Base-by-base conservation (phyloP, 2,329 filamentous ascomycete species). In the Apiospora marii region DNA sequence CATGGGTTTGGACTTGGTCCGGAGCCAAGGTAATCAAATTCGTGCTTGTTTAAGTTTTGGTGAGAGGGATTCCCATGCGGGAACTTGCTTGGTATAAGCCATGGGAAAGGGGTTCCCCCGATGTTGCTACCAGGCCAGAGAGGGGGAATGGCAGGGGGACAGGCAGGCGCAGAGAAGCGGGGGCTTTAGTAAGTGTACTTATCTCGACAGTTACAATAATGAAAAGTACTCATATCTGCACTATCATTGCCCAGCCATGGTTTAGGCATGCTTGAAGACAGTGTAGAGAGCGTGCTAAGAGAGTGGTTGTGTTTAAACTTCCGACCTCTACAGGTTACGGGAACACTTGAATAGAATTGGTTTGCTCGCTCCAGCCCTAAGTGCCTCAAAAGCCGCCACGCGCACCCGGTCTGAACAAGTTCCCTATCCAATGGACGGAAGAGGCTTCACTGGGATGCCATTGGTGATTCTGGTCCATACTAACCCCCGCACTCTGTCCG, bases 401-500 rank as follows among this genome's bases (percentile, higher is more conserved):
- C 34, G 19, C 34, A 64, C 58, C 4, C 22, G 13, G 34, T 24
- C 58, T 4, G 37, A 30, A 61, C 30, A 61, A 19, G 30, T 12
- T 19, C 37, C 30, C 30, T 61, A 37, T 61, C 37, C 53, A 4
- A 24, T 64, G 34, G 10, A 22, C 34, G 30, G 58, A 41, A 64
- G 30, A 64, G 58, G 58, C 58, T 34, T 64, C 34, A 24, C 58
- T 12, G n/a, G n/a, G 34, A 41, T 22, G 10, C 34, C 22, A n/a
- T 41, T 41, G 22, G 58, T 41, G 34, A 6, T 41, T 14, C 41
- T 41, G 8, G 58, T 41, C 30, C 34, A 37, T 64, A 22, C 58
- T 34, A 64, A 41, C 58, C 58, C 58, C 58, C 58, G 58, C 58
- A 64, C 34, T 41, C 34, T 41, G 58, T 64, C 58, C 58, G 58